Evolutionary conservation across 495 filamentous ascomycete genomes (phyloP).

Genomic region (Haplographium delicatum): DNA sequence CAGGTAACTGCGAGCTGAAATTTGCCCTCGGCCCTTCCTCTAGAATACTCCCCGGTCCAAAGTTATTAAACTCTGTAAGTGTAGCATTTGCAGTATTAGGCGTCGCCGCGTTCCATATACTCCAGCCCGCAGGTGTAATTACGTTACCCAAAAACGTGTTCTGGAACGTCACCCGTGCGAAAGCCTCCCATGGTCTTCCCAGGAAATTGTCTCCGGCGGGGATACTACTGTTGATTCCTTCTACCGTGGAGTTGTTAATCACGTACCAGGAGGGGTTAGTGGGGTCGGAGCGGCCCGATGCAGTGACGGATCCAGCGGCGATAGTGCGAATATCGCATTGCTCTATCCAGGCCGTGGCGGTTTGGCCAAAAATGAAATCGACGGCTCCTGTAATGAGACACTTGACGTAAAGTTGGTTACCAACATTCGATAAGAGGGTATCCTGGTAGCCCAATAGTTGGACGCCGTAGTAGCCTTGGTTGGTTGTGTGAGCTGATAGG

Average conservation of each 20-base stretch:
- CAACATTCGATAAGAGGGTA: slow-evolving; percentile 35
- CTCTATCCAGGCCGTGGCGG: slow-evolving; percentile 25
- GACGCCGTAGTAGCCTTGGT: slow-evolving; percentile 34
- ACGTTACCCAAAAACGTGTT: slow-evolving; percentile 22
- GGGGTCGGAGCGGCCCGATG: slow-evolving; percentile 25
- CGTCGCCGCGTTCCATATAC: slow-evolving; percentile 15
- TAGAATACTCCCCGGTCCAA: slow-evolving; percentile 17
- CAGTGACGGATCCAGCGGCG: slow-evolving; percentile 26
- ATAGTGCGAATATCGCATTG: slow-evolving; percentile 23
- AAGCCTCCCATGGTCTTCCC: slow-evolving; percentile 24
- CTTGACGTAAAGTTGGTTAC: slow-evolving; percentile 41
- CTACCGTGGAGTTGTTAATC: slow-evolving; percentile 27
- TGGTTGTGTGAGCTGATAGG: slow-evolving; percentile 7
- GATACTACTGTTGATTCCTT: slow-evolving; percentile 12
- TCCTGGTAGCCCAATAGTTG: slow-evolving; percentile 45
- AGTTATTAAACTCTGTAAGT: slow-evolving; percentile 26
- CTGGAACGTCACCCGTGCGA: slow-evolving; percentile 24
- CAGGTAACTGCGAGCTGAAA: slow-evolving; percentile 9
- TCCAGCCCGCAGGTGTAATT: slow-evolving; percentile 24
- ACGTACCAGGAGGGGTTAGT: slow-evolving; percentile 27
- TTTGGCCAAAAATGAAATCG: slow-evolving; percentile 29
- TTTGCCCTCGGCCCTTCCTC: slow-evolving; percentile 10
- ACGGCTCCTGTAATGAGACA: slow-evolving; percentile 31
- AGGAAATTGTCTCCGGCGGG: slow-evolving; percentile 17
- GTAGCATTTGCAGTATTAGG: slow-evolving; percentile 15